Evolutionary conservation across 179 eudicot genomes (phyloP).

Genomic region (Spergularia azorica): DNA sequence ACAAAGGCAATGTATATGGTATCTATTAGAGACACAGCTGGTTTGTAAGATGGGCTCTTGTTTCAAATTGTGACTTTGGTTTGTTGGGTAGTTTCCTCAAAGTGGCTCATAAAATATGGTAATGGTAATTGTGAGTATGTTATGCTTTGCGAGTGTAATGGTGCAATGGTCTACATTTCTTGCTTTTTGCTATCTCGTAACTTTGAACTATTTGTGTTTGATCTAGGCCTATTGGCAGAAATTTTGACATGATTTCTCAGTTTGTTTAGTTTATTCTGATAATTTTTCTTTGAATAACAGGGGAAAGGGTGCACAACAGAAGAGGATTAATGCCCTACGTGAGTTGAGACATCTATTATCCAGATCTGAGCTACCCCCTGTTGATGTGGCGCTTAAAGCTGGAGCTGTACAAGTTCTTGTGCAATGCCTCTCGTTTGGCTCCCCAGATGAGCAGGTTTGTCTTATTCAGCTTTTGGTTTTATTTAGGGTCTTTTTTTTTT

Average conservation of each 20-base stretch:
- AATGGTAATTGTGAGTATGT: neutral
- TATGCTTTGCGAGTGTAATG: conserved; percentile 4
- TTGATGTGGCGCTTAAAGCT: conserved; percentile 82
- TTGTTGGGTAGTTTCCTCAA: neutral
- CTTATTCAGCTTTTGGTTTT: neutral
- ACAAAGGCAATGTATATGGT: neutral
- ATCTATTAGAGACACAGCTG: neutral
- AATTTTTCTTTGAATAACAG: conserved; percentile 35
- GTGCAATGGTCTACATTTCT: neutral
- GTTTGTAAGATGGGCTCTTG: neutral
- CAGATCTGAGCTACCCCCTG: conserved; percentile 90
- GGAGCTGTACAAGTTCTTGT: conserved; percentile 82
- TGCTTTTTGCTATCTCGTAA: neutral
- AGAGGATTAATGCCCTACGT: conserved; percentile 77
- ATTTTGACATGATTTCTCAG: neutral
- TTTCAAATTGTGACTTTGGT: neutral
- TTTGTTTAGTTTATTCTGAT: conserved; percentile 5
- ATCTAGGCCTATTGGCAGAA: neutral
- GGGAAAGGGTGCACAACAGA: conserved; percentile 85
- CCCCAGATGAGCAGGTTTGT: conserved; percentile 91
- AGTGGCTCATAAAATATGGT: neutral
- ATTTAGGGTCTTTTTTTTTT: neutral
- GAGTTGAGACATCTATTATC: conserved; percentile 77
- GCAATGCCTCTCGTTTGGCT: conserved; percentile 93
- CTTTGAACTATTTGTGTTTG: neutral